These are phyloP conservation scores for Rhodotorula sphaerocarpa DNA, from an alignment of 768 basidiomycete species.

Conservation along the genomic window DNA sequence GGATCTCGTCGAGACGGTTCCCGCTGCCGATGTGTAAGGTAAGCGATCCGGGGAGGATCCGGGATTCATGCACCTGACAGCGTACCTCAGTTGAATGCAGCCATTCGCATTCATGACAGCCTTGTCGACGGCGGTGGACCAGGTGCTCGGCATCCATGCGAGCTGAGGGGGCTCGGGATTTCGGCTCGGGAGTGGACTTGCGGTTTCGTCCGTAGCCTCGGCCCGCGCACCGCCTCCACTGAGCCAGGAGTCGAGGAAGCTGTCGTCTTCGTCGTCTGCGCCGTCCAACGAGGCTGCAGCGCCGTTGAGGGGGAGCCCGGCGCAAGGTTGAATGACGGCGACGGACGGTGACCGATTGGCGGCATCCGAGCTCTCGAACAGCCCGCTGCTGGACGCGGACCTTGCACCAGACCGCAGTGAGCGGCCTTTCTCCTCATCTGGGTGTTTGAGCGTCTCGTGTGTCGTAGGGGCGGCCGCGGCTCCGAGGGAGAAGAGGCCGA, in stretches of 20 bases:
- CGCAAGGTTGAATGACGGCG: background rate
- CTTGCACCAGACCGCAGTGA: background rate
- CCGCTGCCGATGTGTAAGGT: background rate
- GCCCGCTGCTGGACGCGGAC: background rate
- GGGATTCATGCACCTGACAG: background rate
- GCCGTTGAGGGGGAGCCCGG: background rate
- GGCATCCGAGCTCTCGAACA: background rate
- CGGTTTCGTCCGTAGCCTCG: background rate
- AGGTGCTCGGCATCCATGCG: background rate
- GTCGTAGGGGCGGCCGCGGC: background rate
- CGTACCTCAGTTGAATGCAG: constrained; percentile 12
- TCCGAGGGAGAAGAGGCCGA: background rate
- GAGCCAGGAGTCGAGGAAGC: background rate
- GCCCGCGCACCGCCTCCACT: background rate
- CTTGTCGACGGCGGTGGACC: constrained; percentile 4
- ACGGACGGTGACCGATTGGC: too few species aligned
- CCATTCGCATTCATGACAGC: constrained; percentile 11
- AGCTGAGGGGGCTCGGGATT: background rate
- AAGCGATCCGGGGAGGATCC: background rate
- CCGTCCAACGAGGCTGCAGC: background rate
- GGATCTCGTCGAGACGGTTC: constrained; percentile 1
- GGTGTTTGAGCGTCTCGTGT: background rate
- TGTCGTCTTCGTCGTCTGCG: constrained; percentile 5
- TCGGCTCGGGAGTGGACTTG: background rate
- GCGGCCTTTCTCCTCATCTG: constrained; percentile 31